phyloP scores from a whole-genome alignment of 2,329 filamentous ascomycete species.

The Beauveria varroae region DNA sequence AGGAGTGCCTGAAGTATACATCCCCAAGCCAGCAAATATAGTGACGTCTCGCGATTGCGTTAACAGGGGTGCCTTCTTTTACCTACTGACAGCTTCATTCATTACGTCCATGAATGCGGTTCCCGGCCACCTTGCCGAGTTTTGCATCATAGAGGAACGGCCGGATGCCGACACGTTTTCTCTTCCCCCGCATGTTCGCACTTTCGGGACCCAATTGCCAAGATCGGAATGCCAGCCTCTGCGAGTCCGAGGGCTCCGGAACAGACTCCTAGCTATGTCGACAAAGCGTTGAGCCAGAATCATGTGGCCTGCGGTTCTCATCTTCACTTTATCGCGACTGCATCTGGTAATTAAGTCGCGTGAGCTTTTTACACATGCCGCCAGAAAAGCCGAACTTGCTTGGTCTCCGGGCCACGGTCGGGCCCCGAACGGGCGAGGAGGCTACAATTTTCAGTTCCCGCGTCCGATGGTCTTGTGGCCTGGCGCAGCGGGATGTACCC shows the following conservation, averaged over 20 bases:
- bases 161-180: too few species aligned
- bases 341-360: background rate
- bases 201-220: background rate
- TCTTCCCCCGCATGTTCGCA: background rate
- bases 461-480: background rate
- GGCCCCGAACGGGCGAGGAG: background rate
- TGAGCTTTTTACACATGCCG: background rate
- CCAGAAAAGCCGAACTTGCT: background rate
- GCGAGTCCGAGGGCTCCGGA: background rate
- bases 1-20: too few species aligned
- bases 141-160: too few species aligned
- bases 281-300: too few species aligned
- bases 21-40: too few species aligned
- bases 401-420: background rate
- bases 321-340: background rate
- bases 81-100: too few species aligned
- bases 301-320: background rate
- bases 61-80: too few species aligned
- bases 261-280: background rate
- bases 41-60: too few species aligned
- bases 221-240: background rate
- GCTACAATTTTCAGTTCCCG: constrained; percentile 3
- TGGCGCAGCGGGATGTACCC: background rate
- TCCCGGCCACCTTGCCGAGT: too few species aligned
- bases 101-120: too few species aligned